These are phyloP conservation scores for Atkinsonella hypoxylon DNA, from an alignment of 2,329 filamentous ascomycete genomes.

Conservation along the genomic window DNA sequence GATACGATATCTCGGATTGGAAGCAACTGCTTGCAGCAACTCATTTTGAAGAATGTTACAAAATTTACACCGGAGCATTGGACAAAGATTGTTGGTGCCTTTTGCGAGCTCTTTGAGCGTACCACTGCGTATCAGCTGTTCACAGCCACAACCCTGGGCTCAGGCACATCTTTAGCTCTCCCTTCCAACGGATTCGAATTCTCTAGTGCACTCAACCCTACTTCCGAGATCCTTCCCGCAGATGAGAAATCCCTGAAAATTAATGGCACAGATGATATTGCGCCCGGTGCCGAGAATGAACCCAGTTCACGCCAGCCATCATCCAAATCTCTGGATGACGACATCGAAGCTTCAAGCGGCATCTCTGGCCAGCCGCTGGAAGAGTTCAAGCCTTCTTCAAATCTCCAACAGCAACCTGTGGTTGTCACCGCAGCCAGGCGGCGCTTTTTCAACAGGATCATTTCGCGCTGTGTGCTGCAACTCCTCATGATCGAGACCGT, in stretches of 20 bases:
- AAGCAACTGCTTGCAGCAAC: conserved; percentile 92
- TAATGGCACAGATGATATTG: conserved; percentile 37
- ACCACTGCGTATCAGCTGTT: conserved; percentile 95
- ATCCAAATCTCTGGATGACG: conserved; percentile 22
- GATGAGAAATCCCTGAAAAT: conserved; percentile 50
- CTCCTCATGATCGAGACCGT: conserved; percentile 99
- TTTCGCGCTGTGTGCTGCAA: conserved; percentile 94
- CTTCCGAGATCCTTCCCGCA: conserved; percentile 24
- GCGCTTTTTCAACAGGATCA: conserved; percentile 98
- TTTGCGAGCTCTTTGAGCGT: conserved; percentile 87
- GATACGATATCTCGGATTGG: conserved; percentile 96
- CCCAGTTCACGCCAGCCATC: conserved; percentile 17
- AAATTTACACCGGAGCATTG: conserved; percentile 85
- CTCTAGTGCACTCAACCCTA: conserved; percentile 30
- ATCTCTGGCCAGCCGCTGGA: conserved; percentile 46
- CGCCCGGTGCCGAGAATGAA: conserved; percentile 19
- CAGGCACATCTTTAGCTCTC: conserved; percentile 38
- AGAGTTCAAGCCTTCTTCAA: conserved; percentile 71
- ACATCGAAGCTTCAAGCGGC: conserved; percentile 20
- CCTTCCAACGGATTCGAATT: conserved; percentile 41
- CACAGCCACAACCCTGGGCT: conserved; percentile 56
- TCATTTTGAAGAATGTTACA: conserved; percentile 90
- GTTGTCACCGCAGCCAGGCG: conserved; percentile 87
- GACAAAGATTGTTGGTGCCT: conserved; percentile 88
- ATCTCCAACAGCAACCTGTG: conserved; percentile 74